These are phyloP conservation scores for Tilletia walkeri DNA, from an alignment of 1,284 basidiomycete species.

Conservation along the genomic window DNA sequence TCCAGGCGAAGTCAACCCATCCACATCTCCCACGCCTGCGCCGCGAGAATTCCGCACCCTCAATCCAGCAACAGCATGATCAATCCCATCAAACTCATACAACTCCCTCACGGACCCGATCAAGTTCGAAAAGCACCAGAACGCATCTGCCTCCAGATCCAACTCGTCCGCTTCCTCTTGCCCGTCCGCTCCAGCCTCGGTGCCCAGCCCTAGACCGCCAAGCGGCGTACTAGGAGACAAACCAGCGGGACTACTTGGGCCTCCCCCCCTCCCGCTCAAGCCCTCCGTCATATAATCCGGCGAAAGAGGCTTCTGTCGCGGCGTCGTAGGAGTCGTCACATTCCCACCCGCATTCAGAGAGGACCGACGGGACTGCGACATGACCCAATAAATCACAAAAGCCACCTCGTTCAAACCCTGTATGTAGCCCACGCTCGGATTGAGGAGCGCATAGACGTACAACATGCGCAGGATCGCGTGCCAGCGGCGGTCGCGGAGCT, in stretches of 20 bases:
- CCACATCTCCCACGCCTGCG: not conserved
- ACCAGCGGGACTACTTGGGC: not conserved
- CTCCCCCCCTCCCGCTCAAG: too few species aligned
- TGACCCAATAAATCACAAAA: constrained; percentile 45
- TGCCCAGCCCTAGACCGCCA: not conserved
- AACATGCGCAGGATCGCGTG: constrained; percentile 51
- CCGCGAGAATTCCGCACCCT: constrained; percentile 20
- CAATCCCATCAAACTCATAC: constrained; percentile 49
- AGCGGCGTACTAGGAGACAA: not conserved
- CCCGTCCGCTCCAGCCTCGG: not conserved
- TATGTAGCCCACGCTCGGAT: constrained; percentile 50
- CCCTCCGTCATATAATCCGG: not conserved
- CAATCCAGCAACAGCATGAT: constrained; percentile 27
- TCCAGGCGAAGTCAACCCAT: not conserved
- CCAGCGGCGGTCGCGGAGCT: constrained; percentile 35
- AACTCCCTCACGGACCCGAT: constrained; percentile 51
- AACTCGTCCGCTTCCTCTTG: not conserved
- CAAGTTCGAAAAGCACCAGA: constrained; percentile 53
- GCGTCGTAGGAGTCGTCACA: not conserved
- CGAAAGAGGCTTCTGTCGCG: not conserved
- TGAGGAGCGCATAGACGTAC: constrained; percentile 50
- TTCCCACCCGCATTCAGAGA: not conserved
- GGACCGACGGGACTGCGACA: constrained; percentile 18
- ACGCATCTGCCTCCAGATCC: constrained; percentile 48
- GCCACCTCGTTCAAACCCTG: constrained; percentile 54